Percentiles rank a stretch among this genome's conserved stretches.
These are phyloP conservation scores for Durio zibethinus DNA, from an alignment of 345 rosid genomes.

Conservation along the genomic window DNA sequence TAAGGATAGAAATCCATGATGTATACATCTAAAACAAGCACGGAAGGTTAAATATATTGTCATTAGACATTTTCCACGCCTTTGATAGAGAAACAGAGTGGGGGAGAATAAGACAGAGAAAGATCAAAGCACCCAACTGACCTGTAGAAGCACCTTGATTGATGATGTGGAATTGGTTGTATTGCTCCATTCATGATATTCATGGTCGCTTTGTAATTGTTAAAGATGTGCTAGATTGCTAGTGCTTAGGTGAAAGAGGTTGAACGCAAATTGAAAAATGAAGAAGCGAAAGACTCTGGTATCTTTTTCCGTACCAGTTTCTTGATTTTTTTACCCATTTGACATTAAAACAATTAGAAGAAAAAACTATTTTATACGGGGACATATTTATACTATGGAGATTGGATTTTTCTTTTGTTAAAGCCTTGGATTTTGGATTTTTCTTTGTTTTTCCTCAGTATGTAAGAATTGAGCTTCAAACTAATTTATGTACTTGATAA, in stretches of 20 bases:
- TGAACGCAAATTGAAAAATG: not conserved
- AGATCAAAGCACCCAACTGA: not conserved
- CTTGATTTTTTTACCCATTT: not conserved
- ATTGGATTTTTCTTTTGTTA: too few species aligned
- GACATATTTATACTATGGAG: not conserved
- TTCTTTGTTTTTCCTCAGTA: not conserved
- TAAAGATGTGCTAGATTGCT: not conserved
- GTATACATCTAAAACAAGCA: not conserved
- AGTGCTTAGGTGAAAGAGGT: not conserved
- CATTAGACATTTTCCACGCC: not conserved
- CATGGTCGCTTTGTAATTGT: not conserved
- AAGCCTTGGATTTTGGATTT: not conserved
- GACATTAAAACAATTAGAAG: not conserved
- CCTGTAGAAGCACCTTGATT: not conserved
- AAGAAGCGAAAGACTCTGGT: not conserved
- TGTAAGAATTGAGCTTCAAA: not conserved
- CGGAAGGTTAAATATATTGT: not conserved
- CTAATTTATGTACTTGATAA: not conserved
- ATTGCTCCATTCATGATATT: not conserved
- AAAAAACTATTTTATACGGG: not conserved
- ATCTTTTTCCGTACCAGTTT: not conserved
- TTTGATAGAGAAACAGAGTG: not conserved
- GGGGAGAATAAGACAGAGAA: not conserved
- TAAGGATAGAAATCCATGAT: not conserved
- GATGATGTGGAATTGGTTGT: not conserved